These are phyloP conservation scores for Triticum monococcum DNA, from an alignment of 176 grass and related monocot genomes.

Conservation along the genomic window DNA sequence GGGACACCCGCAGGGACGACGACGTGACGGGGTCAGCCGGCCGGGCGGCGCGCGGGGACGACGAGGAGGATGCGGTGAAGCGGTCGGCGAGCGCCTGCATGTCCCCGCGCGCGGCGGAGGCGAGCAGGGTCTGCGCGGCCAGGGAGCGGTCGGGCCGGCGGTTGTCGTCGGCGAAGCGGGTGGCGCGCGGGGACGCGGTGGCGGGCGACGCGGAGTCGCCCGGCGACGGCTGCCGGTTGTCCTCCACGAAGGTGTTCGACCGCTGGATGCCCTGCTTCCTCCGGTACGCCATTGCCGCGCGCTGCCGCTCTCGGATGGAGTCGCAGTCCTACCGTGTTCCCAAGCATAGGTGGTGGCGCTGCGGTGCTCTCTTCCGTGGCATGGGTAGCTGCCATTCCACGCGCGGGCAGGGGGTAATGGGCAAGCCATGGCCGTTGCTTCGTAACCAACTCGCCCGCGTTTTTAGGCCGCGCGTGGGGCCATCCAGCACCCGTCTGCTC, in stretches of 20 bases:
- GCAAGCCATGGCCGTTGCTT: conserved; percentile 32
- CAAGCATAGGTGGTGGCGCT: conserved; percentile 17
- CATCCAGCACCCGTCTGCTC: background rate
- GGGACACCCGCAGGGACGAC: background rate
- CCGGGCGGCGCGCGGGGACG: background rate
- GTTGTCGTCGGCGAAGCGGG: conserved; percentile 41
- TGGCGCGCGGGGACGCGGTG: conserved; percentile 45
- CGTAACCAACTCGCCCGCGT: conserved; percentile 33
- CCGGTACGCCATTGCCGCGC: conserved; percentile 50
- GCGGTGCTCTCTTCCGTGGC: background rate
- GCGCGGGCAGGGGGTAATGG: background rate
- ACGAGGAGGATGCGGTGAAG: background rate
- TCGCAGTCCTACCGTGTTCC: background rate
- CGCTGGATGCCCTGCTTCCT: conserved; percentile 61
- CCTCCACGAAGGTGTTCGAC: conserved; percentile 63
- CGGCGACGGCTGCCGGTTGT: conserved; percentile 30
- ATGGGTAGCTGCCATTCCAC: conserved; percentile 19
- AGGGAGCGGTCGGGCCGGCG: conserved; percentile 43
- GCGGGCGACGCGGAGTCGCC: conserved; percentile 44
- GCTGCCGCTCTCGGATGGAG: background rate
- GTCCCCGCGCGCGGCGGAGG: conserved; percentile 20
- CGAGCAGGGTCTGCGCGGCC: background rate
- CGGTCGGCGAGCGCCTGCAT: background rate
- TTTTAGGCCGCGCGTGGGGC: conserved; percentile 14
- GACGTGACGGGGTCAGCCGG: background rate